Conservation (phyloP, 2,329 filamentous ascomycete species). For the Fusarium penzigii region DNA sequence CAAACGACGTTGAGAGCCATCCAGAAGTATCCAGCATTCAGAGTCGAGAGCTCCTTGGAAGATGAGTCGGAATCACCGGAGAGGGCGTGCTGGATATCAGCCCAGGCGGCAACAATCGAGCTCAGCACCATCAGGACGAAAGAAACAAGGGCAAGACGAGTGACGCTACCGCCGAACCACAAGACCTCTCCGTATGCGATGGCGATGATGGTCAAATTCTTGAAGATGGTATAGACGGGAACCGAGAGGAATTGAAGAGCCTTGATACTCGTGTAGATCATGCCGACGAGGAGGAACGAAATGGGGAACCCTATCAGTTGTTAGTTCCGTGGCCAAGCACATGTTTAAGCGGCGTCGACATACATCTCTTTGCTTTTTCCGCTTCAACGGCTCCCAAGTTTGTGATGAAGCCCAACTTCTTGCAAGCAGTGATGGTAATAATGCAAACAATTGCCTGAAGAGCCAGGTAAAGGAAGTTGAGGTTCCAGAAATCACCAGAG, state of each 20-base stretch:
- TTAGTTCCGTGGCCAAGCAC: slow-evolving; percentile 15
- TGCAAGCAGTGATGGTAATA: slow-evolving; percentile 78
- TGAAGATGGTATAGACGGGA: slow-evolving; percentile 99
- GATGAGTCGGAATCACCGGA: slow-evolving; percentile 56
- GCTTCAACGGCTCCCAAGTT: slow-evolving; percentile 79
- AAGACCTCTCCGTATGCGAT: slow-evolving; percentile 98
- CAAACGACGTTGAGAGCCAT: slow-evolving; percentile 97
- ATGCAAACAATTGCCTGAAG: slow-evolving; percentile 94
- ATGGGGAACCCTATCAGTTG: slow-evolving; percentile 81
- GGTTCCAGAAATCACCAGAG: slow-evolving; percentile 86
- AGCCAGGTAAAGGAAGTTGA: slow-evolving; percentile 92
- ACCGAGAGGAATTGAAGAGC: slow-evolving; percentile 95
- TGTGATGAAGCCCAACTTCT: slow-evolving; percentile 77
- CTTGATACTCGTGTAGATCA: slow-evolving; percentile 98
- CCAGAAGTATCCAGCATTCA: slow-evolving; percentile 96
- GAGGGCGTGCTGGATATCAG: slow-evolving; percentile 87
- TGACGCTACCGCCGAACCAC: slow-evolving; percentile 95
- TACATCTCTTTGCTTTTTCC: slow-evolving; percentile 92
- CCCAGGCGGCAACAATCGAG: slow-evolving; percentile 94
- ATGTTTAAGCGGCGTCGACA: too few species aligned
- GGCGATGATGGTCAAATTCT: slow-evolving; percentile 98
- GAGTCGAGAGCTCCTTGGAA: slow-evolving; percentile 77
- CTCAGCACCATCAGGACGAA: slow-evolving; percentile 97
- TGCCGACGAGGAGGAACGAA: slow-evolving; percentile 91
- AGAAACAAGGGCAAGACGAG: slow-evolving; percentile 82